phyloP scores from a whole-genome alignment of 768 basidiomycete genomes.

The Pleurotus cornucopiae region DNA sequence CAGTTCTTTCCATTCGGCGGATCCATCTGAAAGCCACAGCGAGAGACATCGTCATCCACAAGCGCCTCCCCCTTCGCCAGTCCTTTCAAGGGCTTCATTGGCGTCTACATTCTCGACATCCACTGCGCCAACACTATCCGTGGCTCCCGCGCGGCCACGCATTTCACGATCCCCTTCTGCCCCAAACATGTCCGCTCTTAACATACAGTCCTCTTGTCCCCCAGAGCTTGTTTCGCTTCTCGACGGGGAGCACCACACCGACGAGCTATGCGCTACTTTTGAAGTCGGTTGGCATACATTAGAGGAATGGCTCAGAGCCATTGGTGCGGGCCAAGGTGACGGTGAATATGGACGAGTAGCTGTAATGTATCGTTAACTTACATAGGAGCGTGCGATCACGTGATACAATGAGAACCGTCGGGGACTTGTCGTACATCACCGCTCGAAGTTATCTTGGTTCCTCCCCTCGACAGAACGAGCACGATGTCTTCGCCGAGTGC shows the following conservation, averaged over 20 bases:
- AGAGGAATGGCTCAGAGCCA: conserved; percentile 61
- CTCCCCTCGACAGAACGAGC: neutral
- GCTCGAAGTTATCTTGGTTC: neutral
- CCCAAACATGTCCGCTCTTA: conserved; percentile 29
- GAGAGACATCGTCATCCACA: conserved; percentile 25
- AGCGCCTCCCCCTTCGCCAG: conserved; percentile 36
- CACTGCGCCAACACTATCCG: neutral
- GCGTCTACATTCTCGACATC: neutral
- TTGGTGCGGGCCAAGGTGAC: conserved; percentile 59
- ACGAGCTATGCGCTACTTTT: conserved; percentile 82
- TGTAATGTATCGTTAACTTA: conserved; percentile 68
- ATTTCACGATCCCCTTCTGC: conserved; percentile 56
- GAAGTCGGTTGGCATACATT: conserved; percentile 81
- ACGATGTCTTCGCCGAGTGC: conserved; percentile 1
- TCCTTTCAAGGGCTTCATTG: conserved; percentile 28
- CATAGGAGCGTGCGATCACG: neutral
- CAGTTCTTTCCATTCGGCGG: neutral
- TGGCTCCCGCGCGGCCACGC: conserved; percentile 41
- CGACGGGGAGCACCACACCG: conserved; percentile 89
- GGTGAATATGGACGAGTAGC: conserved; percentile 70
- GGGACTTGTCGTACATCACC: neutral
- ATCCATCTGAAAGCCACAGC: neutral
- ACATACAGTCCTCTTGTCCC: conserved; percentile 38
- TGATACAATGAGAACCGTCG: neutral
- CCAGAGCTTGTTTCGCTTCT: conserved; percentile 55